These are phyloP conservation scores for Paramecium primaurelia DNA, from an alignment of 73 alveolate species.

Conservation along the genomic window DNA sequence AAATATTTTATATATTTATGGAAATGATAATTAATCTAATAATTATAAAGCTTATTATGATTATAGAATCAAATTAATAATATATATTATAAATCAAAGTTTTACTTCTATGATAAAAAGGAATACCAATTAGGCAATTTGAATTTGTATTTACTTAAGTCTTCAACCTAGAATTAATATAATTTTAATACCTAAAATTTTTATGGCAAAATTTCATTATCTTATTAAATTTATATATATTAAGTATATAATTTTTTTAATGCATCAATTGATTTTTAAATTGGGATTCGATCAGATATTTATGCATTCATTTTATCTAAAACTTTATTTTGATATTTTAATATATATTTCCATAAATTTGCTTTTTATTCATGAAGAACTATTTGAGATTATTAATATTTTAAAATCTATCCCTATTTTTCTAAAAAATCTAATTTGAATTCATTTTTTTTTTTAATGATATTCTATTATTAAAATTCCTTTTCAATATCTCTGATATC, in stretches of 20 bases:
- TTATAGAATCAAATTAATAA: not conserved
- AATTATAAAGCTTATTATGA: no score
- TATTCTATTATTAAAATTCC: not conserved
- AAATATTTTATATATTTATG: no score
- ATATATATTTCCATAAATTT: not conserved
- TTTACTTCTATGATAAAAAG: not conserved
- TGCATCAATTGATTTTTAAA: not conserved
- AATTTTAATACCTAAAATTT: not conserved
- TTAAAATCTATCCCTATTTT: not conserved
- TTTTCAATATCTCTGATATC: not conserved
- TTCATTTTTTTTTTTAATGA: not conserved
- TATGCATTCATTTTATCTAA: not conserved
- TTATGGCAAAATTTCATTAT: not conserved
- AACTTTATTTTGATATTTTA: no score
- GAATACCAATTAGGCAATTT: not conserved
- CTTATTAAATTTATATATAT: not conserved
- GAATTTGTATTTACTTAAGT: not conserved
- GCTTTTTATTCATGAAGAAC: not conserved
- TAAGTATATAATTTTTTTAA: no score
- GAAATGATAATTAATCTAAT: no score
- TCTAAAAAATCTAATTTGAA: not conserved
- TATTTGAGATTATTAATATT: not conserved
- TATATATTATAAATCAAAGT: not conserved
- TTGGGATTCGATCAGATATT: not conserved
- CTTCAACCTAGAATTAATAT: not conserved